These are phyloP conservation scores for Jaminaea rosea DNA, from an alignment of 1,284 basidiomycete genomes.

Conservation along the genomic window DNA sequence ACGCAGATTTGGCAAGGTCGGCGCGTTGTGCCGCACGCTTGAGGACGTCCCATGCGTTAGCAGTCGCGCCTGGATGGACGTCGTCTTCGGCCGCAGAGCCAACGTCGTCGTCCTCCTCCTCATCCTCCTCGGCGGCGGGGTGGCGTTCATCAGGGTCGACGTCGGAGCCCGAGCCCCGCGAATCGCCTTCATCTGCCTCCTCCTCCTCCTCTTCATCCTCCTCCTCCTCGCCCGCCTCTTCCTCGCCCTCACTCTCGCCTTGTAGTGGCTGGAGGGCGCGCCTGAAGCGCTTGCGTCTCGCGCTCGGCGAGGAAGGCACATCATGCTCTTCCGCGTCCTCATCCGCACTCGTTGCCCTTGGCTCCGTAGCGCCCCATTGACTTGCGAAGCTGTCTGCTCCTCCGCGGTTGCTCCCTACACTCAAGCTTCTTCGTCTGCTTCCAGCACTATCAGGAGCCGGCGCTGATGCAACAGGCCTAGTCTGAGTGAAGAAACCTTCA, in stretches of 20 bases:
- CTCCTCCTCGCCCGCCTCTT: slow-evolving; percentile 1
- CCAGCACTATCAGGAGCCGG: too few species aligned
- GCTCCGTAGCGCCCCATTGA: neutral
- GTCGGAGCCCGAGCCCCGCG: neutral
- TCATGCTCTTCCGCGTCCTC: neutral
- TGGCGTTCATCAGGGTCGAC: neutral
- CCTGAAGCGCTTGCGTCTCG: slow-evolving; percentile 8
- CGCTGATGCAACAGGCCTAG: too few species aligned
- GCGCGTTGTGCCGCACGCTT: neutral
- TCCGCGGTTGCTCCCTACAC: too few species aligned
- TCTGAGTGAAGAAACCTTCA: slow-evolving; percentile 43
- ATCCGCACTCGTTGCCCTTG: neutral
- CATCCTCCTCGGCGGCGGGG: too few species aligned
- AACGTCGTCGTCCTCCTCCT: too few species aligned
- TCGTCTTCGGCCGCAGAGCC: too few species aligned
- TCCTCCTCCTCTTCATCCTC: neutral
- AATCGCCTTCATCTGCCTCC: slow-evolving; percentile 3
- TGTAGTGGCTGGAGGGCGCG: neutral
- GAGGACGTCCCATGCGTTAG: slow-evolving; percentile 1
- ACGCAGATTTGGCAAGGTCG: neutral
- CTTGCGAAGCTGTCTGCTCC: too few species aligned
- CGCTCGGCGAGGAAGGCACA: neutral
- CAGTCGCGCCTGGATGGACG: neutral
- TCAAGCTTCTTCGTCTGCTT: slow-evolving; percentile 6
- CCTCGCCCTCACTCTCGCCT: neutral